Base-by-base conservation (phyloP, 2,329 filamentous ascomycete species). In the Rhinocladiella mackenziei region DNA sequence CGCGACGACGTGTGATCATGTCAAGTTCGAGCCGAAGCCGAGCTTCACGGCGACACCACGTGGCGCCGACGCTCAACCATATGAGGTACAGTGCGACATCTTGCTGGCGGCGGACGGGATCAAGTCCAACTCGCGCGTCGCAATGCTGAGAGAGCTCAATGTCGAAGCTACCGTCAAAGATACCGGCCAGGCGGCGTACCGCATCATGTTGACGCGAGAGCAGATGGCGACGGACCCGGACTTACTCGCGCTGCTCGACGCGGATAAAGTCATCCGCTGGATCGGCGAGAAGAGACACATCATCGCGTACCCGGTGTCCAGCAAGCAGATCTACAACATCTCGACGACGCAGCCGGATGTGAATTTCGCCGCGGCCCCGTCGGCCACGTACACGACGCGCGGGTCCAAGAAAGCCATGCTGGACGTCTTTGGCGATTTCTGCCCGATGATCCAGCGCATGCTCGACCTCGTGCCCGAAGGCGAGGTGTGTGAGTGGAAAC, bases 401-500 rank as follows among this genome's bases (percentile, higher is more conserved):
- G 80, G 77, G 1, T 75, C 69, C 30, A 83, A 82, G 57, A 64
- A 69, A 35, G 72, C 72, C 9, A 83, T 84, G 78, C 58, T 83
- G 51, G 59, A 70, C 1, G 73, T 80, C 0, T 85, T 76, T 56
- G 61, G 60, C 1, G 76, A 77, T 45, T 85, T 81, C 59, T 80
- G 76, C 44, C 78, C 79, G 1, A 72, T 74, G 58, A 71, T 84
- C 2, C 73, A 75, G 48, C 70, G 73, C 15, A 75, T 83, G 74
- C 66, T 84, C 10, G 67, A 78, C 48, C 65, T 79, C 11, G 79
- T 82, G 0, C 78, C 78, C 0, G 74, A 79, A 33, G 79, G 78
- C n/a, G 78, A 80, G 51, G 74, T 84, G 4, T 77, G 79, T 53
- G 80, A 84, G 59, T 85, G 81, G 77, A 80, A 78, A 53, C 64